These are phyloP conservation scores for Agrocybe pediades DNA, from an alignment of 768 basidiomycete genomes.

Conservation along the genomic window DNA sequence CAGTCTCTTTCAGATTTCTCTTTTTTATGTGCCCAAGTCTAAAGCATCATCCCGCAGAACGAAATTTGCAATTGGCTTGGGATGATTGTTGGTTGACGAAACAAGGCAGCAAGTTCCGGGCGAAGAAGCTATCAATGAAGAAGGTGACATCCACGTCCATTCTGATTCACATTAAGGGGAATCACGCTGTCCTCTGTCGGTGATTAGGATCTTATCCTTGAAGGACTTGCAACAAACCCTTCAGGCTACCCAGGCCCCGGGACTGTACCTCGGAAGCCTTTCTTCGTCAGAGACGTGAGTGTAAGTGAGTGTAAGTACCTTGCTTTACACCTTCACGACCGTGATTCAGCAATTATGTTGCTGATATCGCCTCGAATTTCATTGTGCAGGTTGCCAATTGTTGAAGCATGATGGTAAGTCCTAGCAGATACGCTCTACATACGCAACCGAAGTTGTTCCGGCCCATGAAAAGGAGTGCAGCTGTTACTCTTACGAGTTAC, in stretches of 20 bases:
- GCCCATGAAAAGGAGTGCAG: not conserved
- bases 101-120: not conserved
- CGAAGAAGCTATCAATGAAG: not conserved
- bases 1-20: too few species aligned
- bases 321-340: too few species aligned
- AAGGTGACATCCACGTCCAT: not conserved
- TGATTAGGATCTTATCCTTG: not conserved
- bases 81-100: not conserved
- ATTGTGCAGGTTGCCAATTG: too few species aligned
- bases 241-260: not conserved
- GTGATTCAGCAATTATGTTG: too few species aligned
- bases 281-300: not conserved
- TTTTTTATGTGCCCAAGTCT: too few species aligned
- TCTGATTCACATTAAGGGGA: not conserved
- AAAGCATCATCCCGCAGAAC: too few species aligned
- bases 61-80: not conserved
- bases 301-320: not conserved
- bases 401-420: not conserved
- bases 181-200: not conserved
- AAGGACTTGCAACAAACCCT: not conserved
- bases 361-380: too few species aligned
- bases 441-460: slow-evolving; percentile 2
- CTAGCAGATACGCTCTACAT: not conserved
- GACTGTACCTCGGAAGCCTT: not conserved
- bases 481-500: not conserved